A percentile compares a stretch with the other conserved stretches of the same genome.
phyloP scores from a whole-genome alignment of 768 basidiomycete species.

The Clathrus columnatus region DNA sequence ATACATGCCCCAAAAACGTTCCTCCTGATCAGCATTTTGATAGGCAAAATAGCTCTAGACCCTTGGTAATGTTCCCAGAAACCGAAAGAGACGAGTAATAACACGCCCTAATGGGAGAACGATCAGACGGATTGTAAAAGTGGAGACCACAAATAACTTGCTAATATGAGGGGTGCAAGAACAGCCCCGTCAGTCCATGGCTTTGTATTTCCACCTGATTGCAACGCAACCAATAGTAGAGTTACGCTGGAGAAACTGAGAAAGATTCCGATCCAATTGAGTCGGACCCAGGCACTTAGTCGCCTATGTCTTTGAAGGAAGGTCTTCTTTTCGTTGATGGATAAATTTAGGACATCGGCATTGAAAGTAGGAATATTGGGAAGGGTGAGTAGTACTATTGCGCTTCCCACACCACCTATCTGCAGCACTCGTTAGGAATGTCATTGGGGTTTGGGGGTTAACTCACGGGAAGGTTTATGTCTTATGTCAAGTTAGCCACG shows the following conservation, averaged over 20 bases:
- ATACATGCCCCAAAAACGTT: conserved; percentile 23
- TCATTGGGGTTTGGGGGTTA: neutral
- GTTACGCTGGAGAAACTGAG: conserved; percentile 30
- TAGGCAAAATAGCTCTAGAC: conserved; percentile 31
- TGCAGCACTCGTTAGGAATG: neutral
- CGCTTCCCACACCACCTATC: neutral
- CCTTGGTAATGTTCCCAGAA: conserved; percentile 27
- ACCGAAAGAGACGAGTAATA: conserved; percentile 22
- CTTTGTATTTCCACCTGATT: conserved; percentile 40
- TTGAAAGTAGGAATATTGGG: neutral
- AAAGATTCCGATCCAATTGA: conserved; percentile 34
- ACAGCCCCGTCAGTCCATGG: conserved; percentile 35
- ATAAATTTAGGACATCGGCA: too few relatives aligned
- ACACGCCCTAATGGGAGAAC: neutral
- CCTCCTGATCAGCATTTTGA: conserved; percentile 24
- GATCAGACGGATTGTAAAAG: neutral
- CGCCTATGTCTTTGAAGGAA: neutral
- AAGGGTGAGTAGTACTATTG: neutral
- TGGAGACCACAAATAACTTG: neutral
- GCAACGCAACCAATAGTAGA: conserved; percentile 33
- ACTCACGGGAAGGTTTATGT: neutral
- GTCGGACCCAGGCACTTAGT: conserved; percentile 14
- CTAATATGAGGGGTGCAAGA: conserved; percentile 15
- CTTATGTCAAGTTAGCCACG: neutral
- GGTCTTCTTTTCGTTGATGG: too few relatives aligned